phyloP scores from a whole-genome alignment of 1,139 yeast species.

The Yamadazyma taylorii region DNA sequence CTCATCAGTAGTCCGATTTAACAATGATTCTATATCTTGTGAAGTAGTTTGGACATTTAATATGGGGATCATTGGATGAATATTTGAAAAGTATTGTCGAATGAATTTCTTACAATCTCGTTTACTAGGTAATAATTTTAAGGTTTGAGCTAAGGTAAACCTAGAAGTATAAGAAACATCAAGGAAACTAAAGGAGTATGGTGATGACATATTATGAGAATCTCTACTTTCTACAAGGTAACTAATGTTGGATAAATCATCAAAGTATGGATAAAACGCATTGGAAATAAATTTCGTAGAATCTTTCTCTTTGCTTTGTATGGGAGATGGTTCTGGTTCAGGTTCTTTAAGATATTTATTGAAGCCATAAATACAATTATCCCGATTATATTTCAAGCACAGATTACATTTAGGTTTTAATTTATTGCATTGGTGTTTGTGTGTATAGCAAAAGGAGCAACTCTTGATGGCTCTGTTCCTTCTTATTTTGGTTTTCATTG shows the following conservation, averaged over 20 bases:
- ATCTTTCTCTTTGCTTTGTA: not conserved
- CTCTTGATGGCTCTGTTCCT: not conserved
- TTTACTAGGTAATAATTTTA: not conserved
- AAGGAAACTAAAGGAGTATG: not conserved
- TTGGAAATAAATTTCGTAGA: not conserved
- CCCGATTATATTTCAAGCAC: not conserved
- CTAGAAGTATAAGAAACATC: not conserved
- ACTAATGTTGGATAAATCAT: slow-evolving; percentile 1
- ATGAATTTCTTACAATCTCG: not conserved
- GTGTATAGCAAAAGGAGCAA: slow-evolving; percentile 1
- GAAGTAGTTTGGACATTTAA: not conserved
- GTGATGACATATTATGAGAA: not conserved
- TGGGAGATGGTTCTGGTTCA: not conserved
- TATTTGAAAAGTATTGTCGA: not conserved
- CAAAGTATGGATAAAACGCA: slow-evolving; percentile 1
- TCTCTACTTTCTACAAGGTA: not conserved
- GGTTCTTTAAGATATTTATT: not conserved
- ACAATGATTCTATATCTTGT: not conserved
- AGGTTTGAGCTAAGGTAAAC: not conserved
- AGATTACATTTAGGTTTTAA: not conserved
- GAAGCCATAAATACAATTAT: not conserved
- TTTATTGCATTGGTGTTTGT: not conserved
- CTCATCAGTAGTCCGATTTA: not conserved
- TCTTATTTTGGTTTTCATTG: not conserved
- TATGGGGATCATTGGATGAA: slow-evolving; percentile 1